These are phyloP conservation scores for Penicillium fimorum DNA, from an alignment of 495 filamentous ascomycete genomes.

Conservation along the genomic window DNA sequence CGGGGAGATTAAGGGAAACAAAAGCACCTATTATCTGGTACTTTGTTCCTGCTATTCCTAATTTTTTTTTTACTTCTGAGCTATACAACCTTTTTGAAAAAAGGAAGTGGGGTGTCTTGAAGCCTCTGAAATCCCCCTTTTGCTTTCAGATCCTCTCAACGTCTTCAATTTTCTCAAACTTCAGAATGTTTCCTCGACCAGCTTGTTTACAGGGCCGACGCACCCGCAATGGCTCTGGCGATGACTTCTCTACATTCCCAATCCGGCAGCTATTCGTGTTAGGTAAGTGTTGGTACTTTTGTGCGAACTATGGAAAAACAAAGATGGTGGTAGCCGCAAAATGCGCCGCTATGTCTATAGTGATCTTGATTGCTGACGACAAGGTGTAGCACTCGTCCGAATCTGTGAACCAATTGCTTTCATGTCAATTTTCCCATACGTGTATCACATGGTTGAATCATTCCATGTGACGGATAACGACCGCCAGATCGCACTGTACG, in stretches of 20 bases:
- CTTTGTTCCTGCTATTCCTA: conserved; percentile 12
- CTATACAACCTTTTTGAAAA: conserved; percentile 5
- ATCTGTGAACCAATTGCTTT: conserved; percentile 99
- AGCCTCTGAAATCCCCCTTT: conserved; percentile 1
- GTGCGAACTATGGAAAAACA: conserved; percentile 24
- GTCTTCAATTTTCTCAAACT: conserved; percentile 1
- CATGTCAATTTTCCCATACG: conserved; percentile 99
- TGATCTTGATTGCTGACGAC: conserved; percentile 34
- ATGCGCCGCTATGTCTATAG: not conserved
- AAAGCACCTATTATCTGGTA: conserved; percentile 30
- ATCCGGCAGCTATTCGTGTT: conserved; percentile 68
- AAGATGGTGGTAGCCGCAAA: not conserved
- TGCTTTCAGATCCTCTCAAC: conserved; percentile 1
- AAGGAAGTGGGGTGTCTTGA: conserved; percentile 22
- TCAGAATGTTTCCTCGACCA: conserved; percentile 42
- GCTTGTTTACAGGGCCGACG: conserved; percentile 39
- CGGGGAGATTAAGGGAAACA: conserved; percentile 29
- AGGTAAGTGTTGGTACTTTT: conserved; percentile 51
- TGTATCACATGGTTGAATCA: conserved; percentile 94
- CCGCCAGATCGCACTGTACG: conserved; percentile 83
- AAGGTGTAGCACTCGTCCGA: conserved; percentile 71
- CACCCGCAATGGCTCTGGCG: conserved; percentile 27
- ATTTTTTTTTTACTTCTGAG: conserved; percentile 5
- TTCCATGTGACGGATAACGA: conserved; percentile 81
- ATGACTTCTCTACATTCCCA: conserved; percentile 48